Conservation (phyloP, 257 asterid species). For the Coffea canephora region DNA sequence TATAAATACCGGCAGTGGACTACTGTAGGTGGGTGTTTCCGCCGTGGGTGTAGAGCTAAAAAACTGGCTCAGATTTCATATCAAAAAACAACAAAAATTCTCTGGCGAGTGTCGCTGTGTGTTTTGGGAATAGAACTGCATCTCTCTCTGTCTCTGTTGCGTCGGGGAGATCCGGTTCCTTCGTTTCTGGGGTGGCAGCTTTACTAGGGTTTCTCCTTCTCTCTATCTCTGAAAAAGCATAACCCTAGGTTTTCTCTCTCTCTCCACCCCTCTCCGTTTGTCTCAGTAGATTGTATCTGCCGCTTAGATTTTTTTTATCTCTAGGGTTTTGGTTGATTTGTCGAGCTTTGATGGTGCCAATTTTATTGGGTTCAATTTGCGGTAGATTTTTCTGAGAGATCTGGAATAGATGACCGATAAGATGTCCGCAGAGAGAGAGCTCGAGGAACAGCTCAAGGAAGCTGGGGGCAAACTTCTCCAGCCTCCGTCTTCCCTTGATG, state of each 20-base stretch:
- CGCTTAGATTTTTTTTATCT: neutral
- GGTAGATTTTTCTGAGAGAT: slow-evolving; percentile 7
- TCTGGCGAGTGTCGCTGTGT: neutral
- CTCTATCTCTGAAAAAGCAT: neutral
- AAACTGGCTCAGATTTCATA: neutral
- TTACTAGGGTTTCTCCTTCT: neutral
- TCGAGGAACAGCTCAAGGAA: slow-evolving; percentile 59
- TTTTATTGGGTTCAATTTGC: neutral
- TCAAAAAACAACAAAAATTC: no score
- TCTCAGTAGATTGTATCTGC: neutral
- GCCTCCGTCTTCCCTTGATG: slow-evolving; percentile 58
- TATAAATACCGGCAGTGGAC: no score
- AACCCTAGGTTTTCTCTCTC: neutral
- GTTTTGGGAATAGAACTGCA: neutral
- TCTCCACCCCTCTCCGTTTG: neutral
- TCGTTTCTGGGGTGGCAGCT: neutral
- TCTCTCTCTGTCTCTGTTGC: neutral
- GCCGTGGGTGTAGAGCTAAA: neutral
- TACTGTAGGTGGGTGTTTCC: neutral
- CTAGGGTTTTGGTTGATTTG: slow-evolving; percentile 7
- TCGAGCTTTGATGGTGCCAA: neutral
- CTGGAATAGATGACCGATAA: slow-evolving; percentile 8
- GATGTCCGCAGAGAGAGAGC: slow-evolving; percentile 30
- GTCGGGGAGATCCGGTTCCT: neutral
- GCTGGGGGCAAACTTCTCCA: slow-evolving; percentile 67